Percentiles rank a stretch among this genome's conserved stretches.
Evolutionary conservation across 257 asterid species (phyloP).

Genomic region (Rauvolfia tetraphylla): DNA sequence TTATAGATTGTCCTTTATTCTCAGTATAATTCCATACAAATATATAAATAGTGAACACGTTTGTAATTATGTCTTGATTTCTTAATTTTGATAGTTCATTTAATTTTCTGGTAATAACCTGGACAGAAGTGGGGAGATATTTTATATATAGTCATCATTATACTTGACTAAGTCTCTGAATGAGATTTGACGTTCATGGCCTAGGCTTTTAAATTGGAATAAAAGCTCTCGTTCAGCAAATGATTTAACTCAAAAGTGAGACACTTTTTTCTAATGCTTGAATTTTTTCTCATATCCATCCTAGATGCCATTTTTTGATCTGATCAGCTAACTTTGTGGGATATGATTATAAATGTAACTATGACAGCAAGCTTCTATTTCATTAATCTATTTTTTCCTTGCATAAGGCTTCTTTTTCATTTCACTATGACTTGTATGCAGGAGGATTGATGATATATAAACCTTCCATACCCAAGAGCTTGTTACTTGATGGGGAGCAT

Average conservation of each 20-base stretch:
- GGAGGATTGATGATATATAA: slow-evolving; percentile 89
- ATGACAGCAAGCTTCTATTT: not conserved
- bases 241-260: not conserved
- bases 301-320: too few relatives aligned
- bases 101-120: not conserved
- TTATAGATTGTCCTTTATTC: not conserved
- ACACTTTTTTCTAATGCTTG: not conserved
- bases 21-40: not conserved
- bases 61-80: not conserved
- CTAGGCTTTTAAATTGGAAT: not conserved
- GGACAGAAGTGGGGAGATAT: not conserved
- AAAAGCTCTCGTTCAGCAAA: not conserved
- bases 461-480: slow-evolving; percentile 81
- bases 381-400: slow-evolving; percentile 16
- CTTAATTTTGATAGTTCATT: not conserved
- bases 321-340: not conserved
- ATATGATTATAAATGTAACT: not conserved
- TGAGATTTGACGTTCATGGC: not conserved
- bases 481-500: slow-evolving; percentile 87
- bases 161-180: not conserved
- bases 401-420: slow-evolving; percentile 10
- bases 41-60: not conserved
- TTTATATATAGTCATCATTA: not conserved
- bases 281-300: not conserved
- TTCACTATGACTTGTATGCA: slow-evolving; percentile 37